Percentiles rank a stretch among this genome's conserved stretches.
These are phyloP conservation scores for Aspergillus sclerotioniger DNA, from an alignment of 495 filamentous ascomycete genomes.

Conservation along the genomic window DNA sequence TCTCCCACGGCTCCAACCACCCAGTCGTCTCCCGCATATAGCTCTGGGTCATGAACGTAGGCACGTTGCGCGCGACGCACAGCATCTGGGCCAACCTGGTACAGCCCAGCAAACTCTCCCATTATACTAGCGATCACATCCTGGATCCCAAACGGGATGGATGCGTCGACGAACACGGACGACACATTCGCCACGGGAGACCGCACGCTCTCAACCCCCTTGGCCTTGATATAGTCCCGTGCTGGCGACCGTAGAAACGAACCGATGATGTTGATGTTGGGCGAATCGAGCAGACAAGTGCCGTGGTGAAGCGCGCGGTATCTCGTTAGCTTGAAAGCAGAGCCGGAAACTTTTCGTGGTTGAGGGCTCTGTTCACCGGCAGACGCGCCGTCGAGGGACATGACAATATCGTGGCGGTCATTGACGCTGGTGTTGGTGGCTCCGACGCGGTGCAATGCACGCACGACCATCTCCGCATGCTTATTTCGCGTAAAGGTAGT, in stretches of 20 bases:
- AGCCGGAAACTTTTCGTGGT: conserved; percentile 82
- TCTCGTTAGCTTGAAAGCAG: conserved; percentile 86
- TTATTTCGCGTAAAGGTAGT: conserved; percentile 73
- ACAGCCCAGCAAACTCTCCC: conserved; percentile 34
- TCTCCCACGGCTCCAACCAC: conserved; percentile 49
- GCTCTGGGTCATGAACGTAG: conserved; percentile 33
- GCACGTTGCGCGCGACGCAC: conserved; percentile 35
- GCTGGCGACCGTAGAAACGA: conserved; percentile 70
- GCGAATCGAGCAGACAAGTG: conserved; percentile 75
- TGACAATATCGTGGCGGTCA: conserved; percentile 88
- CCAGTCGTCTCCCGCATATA: conserved; percentile 43
- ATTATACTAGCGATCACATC: conserved; percentile 35
- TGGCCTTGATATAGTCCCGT: conserved; percentile 68
- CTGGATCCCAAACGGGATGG: conserved; percentile 35
- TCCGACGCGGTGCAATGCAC: conserved; percentile 58
- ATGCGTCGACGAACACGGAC: conserved; percentile 40
- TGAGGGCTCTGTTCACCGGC: conserved; percentile 25
- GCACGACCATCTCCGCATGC: conserved; percentile 87
- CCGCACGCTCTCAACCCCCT: conserved; percentile 90
- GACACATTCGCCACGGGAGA: conserved; percentile 79
- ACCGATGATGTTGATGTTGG: conserved; percentile 64
- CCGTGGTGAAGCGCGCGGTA: conserved; percentile 83
- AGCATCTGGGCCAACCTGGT: conserved; percentile 30
- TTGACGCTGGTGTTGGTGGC: conserved; percentile 67
- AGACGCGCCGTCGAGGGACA: conserved; percentile 35